phyloP scores from a whole-genome alignment of 2,329 filamentous ascomycete genomes.

The Didymella glomerata region DNA sequence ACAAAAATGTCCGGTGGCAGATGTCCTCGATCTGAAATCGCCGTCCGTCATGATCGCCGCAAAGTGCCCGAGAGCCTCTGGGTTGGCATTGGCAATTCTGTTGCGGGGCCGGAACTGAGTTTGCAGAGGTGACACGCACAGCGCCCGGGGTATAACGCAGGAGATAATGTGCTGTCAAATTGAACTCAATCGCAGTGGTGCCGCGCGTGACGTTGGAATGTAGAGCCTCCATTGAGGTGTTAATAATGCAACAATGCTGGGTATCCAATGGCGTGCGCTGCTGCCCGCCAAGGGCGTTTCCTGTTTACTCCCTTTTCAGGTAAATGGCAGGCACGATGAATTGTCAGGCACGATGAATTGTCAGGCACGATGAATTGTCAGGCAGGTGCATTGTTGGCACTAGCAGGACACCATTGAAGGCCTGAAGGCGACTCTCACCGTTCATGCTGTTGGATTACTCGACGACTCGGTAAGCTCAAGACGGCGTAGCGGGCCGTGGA shows the following conservation, averaged over 20 bases:
- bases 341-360: slow-evolving; percentile 9
- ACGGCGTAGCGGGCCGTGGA: slow-evolving; percentile 21
- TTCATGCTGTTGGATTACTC: slow-evolving; percentile 11
- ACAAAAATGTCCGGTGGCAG: slow-evolving; percentile 49
- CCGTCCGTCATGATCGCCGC: slow-evolving; percentile 44
- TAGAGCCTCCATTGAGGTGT: not conserved
- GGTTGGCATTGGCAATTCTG: slow-evolving; percentile 21
- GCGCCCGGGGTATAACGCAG: slow-evolving; percentile 27
- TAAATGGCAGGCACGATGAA: slow-evolving; percentile 7
- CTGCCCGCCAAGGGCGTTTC: slow-evolving; percentile 6
- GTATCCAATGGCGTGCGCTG: slow-evolving; percentile 9
- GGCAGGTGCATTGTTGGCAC: slow-evolving; percentile 6
- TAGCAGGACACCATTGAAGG: slow-evolving; percentile 12
- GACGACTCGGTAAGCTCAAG: slow-evolving; percentile 10
- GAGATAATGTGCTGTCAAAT: slow-evolving; percentile 17
- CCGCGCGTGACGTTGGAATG: slow-evolving; percentile 11
- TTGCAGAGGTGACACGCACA: slow-evolving; percentile 36
- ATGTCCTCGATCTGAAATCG: slow-evolving; percentile 24
- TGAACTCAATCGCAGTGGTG: slow-evolving; percentile 22
- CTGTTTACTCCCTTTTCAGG: slow-evolving; percentile 5
- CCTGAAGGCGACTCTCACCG: slow-evolving; percentile 19
- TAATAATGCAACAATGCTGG: slow-evolving; percentile 5
- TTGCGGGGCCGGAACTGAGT: slow-evolving; percentile 42
- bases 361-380: slow-evolving; percentile 12
- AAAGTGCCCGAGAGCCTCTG: slow-evolving; percentile 45